Conservation (phyloP, 257 asterid species). For the Osmanthus fragrans region DNA sequence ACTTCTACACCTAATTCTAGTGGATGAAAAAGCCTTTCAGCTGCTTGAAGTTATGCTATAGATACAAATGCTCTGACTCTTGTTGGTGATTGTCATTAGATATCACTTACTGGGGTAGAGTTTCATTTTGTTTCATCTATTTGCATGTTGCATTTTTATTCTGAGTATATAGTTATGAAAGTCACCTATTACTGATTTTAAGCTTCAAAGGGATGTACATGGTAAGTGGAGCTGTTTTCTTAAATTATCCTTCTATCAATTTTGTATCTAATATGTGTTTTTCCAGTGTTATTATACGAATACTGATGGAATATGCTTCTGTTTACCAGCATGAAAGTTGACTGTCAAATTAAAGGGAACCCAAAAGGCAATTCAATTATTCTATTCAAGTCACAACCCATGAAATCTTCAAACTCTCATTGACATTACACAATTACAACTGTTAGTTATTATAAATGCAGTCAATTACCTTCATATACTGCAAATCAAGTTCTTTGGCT, state of each 20-base stretch:
- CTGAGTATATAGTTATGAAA: slow-evolving; percentile 16
- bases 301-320: neutral
- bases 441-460: too few relatives aligned
- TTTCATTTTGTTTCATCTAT: slow-evolving; percentile 14
- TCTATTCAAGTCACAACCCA: too few relatives aligned
- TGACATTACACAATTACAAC: too few relatives aligned
- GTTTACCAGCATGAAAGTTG: neutral
- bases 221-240: slow-evolving; percentile 23
- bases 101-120: slow-evolving; percentile 9
- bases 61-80: slow-evolving; percentile 10
- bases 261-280: neutral
- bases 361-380: too few relatives aligned
- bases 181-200: slow-evolving; percentile 1
- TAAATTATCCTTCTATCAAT: neutral
- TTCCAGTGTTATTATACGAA: neutral
- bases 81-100: slow-evolving; percentile 11
- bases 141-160: neutral
- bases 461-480: too few relatives aligned
- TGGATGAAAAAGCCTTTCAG: slow-evolving; percentile 29
- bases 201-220: slow-evolving; percentile 40
- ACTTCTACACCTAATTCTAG: slow-evolving; percentile 54
- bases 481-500: too few relatives aligned
- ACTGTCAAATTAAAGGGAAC: too few relatives aligned
- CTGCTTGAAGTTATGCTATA: neutral
- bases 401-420: too few relatives aligned